These are phyloP conservation scores for Trichosporon ovoides DNA, from an alignment of 1,284 basidiomycete genomes.

Conservation along the genomic window DNA sequence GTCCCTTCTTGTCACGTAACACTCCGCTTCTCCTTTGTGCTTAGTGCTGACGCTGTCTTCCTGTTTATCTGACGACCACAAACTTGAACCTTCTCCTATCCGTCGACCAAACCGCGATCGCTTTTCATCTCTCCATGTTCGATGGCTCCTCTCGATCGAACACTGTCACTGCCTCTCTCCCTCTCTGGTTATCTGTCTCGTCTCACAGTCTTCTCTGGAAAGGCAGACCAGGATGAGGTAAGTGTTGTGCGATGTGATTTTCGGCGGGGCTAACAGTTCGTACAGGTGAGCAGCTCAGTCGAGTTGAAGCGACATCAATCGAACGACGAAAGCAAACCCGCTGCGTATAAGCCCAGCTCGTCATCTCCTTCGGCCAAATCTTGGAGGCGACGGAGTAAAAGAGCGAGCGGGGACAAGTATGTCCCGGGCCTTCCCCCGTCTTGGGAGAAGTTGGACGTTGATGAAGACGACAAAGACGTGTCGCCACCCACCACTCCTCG, in stretches of 20 bases:
- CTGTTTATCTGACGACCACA: neutral
- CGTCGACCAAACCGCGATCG: neutral
- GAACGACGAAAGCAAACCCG: neutral
- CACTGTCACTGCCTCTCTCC: slow-evolving; percentile 43
- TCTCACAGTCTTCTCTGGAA: slow-evolving; percentile 47
- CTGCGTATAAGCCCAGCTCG: neutral
- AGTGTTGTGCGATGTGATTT: slow-evolving; percentile 8
- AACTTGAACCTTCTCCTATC: neutral
- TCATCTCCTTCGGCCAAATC: neutral
- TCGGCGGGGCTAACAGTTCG: too few species aligned
- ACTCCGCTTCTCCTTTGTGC: neutral
- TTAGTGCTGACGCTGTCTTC: neutral
- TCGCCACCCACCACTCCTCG: neutral
- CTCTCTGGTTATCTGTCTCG: slow-evolving; percentile 39
- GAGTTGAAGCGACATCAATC: neutral
- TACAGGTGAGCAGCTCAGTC: slow-evolving; percentile 21
- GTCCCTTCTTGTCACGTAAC: neutral
- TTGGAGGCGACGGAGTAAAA: neutral
- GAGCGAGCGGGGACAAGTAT: neutral
- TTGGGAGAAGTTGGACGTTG: neutral
- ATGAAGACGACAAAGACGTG: neutral
- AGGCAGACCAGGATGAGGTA: slow-evolving; percentile 47
- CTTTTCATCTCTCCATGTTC: neutral
- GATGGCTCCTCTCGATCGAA: slow-evolving; percentile 44
- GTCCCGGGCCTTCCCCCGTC: neutral